Base-by-base conservation (phyloP, 495 filamentous ascomycete species). In the Xylaria cubensis region DNA sequence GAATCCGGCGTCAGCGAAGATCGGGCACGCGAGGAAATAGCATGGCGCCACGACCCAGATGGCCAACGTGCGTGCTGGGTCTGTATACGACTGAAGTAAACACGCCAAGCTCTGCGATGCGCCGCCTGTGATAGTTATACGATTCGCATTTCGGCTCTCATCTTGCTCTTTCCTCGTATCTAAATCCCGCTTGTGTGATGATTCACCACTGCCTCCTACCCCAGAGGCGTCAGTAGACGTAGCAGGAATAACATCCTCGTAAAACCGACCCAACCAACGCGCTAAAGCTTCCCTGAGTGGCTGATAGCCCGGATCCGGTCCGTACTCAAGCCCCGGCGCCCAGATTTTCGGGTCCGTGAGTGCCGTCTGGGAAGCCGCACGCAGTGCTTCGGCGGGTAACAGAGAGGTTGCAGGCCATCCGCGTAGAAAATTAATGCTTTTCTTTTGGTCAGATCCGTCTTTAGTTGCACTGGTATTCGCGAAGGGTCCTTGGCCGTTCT, bases 11-110 rank as follows among this genome's bases (percentile, higher is more conserved):
- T 97, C 94, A 73, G 92, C 89, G 76, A 98, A 93, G 46, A 96
- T 91, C 7, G 89, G 86, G 76, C 90, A 91, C 0, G 91, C 93
- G 12, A 96, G 84, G 76, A 90, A 91, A 75, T 97, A 98, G 24
- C 91, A 90, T 41, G 95, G 95, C 51, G 90, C 88, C 0, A 93
- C 89, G 80, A 92, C 84, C 91, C 94, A 97, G 29, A 97, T 88
- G 74, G 86, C 88, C 53, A 87, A 84, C 19, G 94, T 97, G 75
- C 91, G 92, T 2, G 83, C 78, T 0, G 93, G 92, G 76, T 97
- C 94, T 0, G 93, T 92, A 72, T 91, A 97, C 21, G 90, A 88
- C 75, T 89, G 86, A 36, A 98, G 82, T 3, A 94, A 80, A 72
- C 86, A 90, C 1, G 90, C 92, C 9, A 97, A 80, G 75, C 89